Base-by-base conservation (phyloP, 495 filamentous ascomycete genomes). In the Penicillium ochrochloron region DNA sequence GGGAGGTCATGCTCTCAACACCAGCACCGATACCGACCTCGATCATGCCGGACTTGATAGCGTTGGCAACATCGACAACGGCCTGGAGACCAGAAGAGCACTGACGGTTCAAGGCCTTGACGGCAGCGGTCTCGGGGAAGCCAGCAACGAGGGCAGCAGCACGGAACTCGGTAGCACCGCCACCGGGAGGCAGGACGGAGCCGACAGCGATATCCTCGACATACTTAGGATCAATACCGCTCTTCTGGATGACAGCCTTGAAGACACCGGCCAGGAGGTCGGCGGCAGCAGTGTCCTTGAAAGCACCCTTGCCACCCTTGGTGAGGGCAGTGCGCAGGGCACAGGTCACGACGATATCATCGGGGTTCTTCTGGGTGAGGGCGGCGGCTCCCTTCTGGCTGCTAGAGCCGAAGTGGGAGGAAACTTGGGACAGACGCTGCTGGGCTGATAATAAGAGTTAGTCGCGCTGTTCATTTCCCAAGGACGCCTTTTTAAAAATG, bases 131-230 rank as follows among this genome's bases (percentile, higher is more conserved):
- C 69, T 90, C 92, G 39, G 96, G 92, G 78, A 99, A 92, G 34
- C 95, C 96, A 59, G 95, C 95, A 11, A 94, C 92, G 19, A 99
- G 84, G 34, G 91, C 88, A 17, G 96, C 94, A 63, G 93, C 95
- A 67, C 95, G 88, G 87, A 94, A 97, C 81, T 98, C 95, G 44
- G 95, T 99, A 25, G 96, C 95, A 66, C 95, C 95, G 63, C 92
- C 95, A 65, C 95, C 95, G 19, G 95, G 94, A 6, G 94, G 85
- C 31, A 99, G 88, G 21, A 99, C 95, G 57, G 87, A 89, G 68
- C 95, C 95, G 62, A 99, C 96, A 51, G 90, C 89, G 64, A 99
- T 89, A 73, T 99, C 95, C 78, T 97, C 91, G 35, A 99, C 91
- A 17, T 92, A 81, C 34, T 76, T 77, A 4, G 95, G 93, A 78